A percentile compares a stretch with the other conserved stretches of the same genome.
These are phyloP conservation scores for Trichophyton mentagrophytes DNA, from an alignment of 2,329 filamentous ascomycete genomes.

Conservation along the genomic window DNA sequence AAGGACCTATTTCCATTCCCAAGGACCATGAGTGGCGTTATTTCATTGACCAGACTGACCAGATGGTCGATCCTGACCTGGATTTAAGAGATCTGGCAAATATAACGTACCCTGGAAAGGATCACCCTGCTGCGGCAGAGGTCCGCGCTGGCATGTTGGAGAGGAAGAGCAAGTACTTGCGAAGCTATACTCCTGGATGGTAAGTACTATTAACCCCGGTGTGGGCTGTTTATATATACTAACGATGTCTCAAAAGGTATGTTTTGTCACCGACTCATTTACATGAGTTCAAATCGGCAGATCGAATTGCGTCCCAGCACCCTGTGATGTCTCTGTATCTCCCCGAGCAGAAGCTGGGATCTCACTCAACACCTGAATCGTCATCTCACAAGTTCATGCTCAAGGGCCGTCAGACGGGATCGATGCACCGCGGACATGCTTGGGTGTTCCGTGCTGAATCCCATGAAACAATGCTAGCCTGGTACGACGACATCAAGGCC, in stretches of 20 bases:
- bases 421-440: constrained; percentile 69
- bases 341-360: constrained; percentile 87
- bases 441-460: constrained; percentile 57
- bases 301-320: constrained; percentile 66
- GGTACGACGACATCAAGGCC: constrained; percentile 85
- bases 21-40: constrained; percentile 83
- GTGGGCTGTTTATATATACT: neutral
- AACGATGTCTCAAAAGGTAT: constrained; percentile 49
- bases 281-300: constrained; percentile 97
- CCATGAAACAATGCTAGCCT: constrained; percentile 91
- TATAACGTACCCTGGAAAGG: constrained; percentile 82
- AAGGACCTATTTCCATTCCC: constrained; percentile 80
- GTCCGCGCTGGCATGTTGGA: constrained; percentile 84
- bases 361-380: constrained; percentile 68
- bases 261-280: constrained; percentile 91
- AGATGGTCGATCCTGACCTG: constrained; percentile 74
- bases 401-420: constrained; percentile 85
- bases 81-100: constrained; percentile 66
- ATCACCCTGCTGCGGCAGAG: constrained; percentile 70
- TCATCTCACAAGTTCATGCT: constrained; percentile 96
- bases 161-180: constrained; percentile 96
- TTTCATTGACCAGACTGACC: constrained; percentile 68
- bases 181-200: constrained; percentile 94
- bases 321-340: constrained; percentile 95
- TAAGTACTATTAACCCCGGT: constrained; percentile 34